Evolutionary conservation across 169 alveolate genomes (phyloP), one percentile per base, ranked within the genome.

Genomic region (Plasmodium fragile): DNA sequence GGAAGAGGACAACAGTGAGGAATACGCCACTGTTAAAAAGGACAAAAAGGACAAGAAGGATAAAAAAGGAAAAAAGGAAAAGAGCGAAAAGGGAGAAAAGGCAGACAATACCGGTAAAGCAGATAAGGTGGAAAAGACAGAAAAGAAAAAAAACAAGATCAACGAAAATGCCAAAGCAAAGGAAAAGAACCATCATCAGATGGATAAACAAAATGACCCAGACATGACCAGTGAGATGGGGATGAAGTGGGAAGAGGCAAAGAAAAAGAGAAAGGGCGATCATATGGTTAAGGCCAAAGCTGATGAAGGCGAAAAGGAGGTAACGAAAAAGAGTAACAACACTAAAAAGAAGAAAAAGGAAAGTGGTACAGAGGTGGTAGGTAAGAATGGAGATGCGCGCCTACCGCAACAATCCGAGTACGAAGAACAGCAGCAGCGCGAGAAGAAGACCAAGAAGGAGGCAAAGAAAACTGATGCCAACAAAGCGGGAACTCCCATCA

Each of bases 31-130:
- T 18, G 2, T 65, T 36, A 55, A 39, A 7, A 65, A 80, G 55
- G 77, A 80, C 30, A 80, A 80, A 49, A 80, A 80, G 71, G n/a
- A n/a, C n/a, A 65, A 43, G 22, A 70, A 81, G 69, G 79, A 81
- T 5, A 81, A 81, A 32, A 81, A 81, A 49, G 45, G 70, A 32
- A 36, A 36, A 32, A 36, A 73, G 22, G 22, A 3, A 73, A 73
- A 73, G 43, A 32, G 81, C 16, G 81, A 55, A 6, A 30, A 53
- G 36, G 55, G 13, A 30, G 69, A 13, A 10, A 79, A 36, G 7
- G 70, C 43, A 3, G 72, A 41, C 3, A 79, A 79, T 3, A 39
- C 32, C 4, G 59, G 45, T 6, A 49, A 79, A 13, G 72, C 52
- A 79, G 41, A 18, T 28, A 43, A 43, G 13, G 70, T 49, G 7